Percentiles rank a stretch among this genome's conserved stretches.
These are phyloP conservation scores for Erodium texanum DNA, from an alignment of 441 rosid genomes.

Conservation along the genomic window DNA sequence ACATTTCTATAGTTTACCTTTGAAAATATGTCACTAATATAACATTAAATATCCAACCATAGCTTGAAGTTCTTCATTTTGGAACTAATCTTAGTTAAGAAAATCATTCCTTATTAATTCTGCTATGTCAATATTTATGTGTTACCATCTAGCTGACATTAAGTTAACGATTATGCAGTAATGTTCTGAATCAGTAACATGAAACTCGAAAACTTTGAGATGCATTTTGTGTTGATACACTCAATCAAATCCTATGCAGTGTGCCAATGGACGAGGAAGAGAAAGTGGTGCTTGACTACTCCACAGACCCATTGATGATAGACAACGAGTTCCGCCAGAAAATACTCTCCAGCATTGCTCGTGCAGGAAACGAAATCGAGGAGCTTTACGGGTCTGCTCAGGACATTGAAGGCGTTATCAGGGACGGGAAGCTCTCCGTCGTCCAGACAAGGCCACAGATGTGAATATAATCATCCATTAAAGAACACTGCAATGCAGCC, in stretches of 20 bases:
- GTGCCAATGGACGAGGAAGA: conserved; percentile 97
- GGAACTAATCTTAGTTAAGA: too few relatives aligned
- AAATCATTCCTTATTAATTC: too few relatives aligned
- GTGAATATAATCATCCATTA: conserved; percentile 28
- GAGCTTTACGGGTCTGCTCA: conserved; percentile 79
- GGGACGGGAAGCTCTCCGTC: conserved; percentile 74
- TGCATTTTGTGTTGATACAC: conserved; percentile 2
- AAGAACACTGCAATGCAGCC: background rate
- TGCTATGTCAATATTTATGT: too few relatives aligned
- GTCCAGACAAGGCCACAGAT: conserved; percentile 95
- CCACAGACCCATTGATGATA: conserved; percentile 56
- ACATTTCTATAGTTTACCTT: background rate
- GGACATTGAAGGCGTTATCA: conserved; percentile 90
- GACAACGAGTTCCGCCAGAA: conserved; percentile 53
- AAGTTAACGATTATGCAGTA: background rate
- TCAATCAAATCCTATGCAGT: conserved; percentile 32
- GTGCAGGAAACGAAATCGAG: conserved; percentile 71
- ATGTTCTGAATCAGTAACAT: background rate
- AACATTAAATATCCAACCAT: too few relatives aligned
- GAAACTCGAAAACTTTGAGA: background rate
- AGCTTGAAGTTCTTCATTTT: too few relatives aligned
- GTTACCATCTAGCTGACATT: too few relatives aligned
- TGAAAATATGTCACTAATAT: background rate
- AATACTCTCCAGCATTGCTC: conserved; percentile 68
- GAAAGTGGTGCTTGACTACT: conserved; percentile 61